Conservation (phyloP, 2,329 filamentous ascomycete genomes). For the Colletotrichum musicola region DNA sequence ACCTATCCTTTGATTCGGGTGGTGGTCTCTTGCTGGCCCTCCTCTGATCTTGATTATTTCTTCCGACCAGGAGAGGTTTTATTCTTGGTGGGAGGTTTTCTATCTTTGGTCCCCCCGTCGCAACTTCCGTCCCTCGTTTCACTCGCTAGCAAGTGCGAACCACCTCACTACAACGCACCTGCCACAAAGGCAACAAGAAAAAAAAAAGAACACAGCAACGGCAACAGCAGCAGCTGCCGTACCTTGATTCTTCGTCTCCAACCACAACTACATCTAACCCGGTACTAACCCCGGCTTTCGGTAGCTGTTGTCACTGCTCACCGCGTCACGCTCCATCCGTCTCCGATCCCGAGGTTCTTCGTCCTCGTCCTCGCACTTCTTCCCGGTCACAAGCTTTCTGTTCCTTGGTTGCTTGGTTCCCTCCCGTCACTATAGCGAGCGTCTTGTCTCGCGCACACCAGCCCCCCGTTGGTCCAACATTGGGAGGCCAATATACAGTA, state of each 20-base stretch:
- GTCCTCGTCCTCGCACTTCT: conserved; percentile 14
- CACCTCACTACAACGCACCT: neutral
- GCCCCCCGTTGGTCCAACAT: neutral
- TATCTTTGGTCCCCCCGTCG: neutral
- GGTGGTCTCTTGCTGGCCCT: neutral
- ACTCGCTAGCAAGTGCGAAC: neutral
- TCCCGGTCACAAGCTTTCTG: conserved; percentile 34
- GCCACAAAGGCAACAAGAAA: neutral
- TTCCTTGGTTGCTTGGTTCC: conserved; percentile 38
- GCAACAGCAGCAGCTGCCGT: neutral
- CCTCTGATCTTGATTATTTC: neutral
- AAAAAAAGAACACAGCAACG: neutral
- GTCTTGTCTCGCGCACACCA: too few species aligned
- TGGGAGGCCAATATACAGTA: conserved; percentile 12
- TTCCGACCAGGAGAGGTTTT: neutral
- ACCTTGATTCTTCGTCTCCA: conserved; percentile 1
- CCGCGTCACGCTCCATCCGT: conserved; percentile 30
- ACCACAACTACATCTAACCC: conserved; percentile 12
- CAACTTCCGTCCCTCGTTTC: conserved; percentile 17
- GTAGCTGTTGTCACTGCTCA: conserved; percentile 16
- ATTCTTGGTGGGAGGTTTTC: neutral
- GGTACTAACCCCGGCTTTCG: conserved; percentile 37
- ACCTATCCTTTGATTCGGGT: neutral
- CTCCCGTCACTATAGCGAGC: conserved; percentile 5
- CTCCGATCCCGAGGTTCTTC: conserved; percentile 32